phyloP scores from a whole-genome alignment of 192 early-diverging fungal genomes.

The Umbelopsis isabellina region DNA sequence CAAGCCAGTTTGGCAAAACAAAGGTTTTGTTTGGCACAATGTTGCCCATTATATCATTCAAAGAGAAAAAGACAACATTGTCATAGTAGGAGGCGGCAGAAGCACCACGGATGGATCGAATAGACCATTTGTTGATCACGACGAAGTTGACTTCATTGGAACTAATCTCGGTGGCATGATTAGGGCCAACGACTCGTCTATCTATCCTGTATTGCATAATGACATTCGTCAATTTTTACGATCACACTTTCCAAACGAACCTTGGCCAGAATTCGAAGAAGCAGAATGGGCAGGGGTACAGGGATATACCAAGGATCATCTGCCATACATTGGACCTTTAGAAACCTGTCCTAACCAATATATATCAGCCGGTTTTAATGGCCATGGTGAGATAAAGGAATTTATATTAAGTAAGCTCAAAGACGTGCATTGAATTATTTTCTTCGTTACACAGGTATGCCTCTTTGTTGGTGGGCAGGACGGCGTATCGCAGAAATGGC shows the following conservation, averaged over 20 bases:
- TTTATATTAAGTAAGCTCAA: neutral
- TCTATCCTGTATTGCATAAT: conserved; percentile 15
- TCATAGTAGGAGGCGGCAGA: conserved; percentile 11
- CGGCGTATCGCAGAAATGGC: conserved; percentile 14
- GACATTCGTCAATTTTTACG: conserved; percentile 17
- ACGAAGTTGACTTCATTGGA: neutral
- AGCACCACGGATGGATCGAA: neutral
- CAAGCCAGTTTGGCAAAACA: neutral
- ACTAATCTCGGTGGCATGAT: conserved; percentile 2
- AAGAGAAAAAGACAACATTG: conserved; percentile 9
- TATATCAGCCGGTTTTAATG: neutral
- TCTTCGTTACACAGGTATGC: neutral
- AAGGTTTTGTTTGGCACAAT: conserved; percentile 18
- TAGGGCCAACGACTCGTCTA: neutral
- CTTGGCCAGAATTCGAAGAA: conserved; percentile 12
- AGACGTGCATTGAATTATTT: neutral
- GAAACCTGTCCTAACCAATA: neutral
- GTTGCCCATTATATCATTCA: conserved; percentile 17
- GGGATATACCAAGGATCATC: conserved; percentile 8
- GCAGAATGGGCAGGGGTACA: conserved; percentile 15
- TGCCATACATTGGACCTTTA: conserved; percentile 14
- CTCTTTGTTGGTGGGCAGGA: conserved; percentile 14
- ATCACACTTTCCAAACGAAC: conserved; percentile 7
- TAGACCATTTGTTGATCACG: conserved; percentile 12
- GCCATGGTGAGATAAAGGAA: neutral